A percentile compares a stretch with the other conserved stretches of the same genome.
phyloP scores from a whole-genome alignment of 2,329 filamentous ascomycete genomes.

The Rutstroemia sydowiana region DNA sequence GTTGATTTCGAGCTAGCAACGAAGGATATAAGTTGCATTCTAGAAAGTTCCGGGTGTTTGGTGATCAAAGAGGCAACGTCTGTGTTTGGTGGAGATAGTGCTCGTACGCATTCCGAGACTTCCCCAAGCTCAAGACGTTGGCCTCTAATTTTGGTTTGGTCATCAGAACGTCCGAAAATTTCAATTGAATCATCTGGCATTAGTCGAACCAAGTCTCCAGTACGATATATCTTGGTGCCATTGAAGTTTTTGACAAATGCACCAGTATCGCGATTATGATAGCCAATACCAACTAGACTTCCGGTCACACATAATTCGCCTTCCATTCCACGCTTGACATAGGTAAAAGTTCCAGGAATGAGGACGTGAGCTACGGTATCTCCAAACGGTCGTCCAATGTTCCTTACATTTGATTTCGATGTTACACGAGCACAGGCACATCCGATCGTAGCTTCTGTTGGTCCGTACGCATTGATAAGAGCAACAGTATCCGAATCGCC shows the following conservation, averaged over 20 bases:
- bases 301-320: conserved; percentile 5
- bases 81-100: not conserved
- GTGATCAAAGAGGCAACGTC: not conserved
- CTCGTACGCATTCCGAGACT: not conserved
- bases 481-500: not conserved
- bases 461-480: conserved; percentile 5
- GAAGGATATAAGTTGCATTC: not conserved
- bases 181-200: conserved; percentile 42
- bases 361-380: conserved; percentile 2
- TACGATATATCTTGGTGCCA: conserved; percentile 24
- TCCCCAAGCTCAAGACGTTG: conserved; percentile 13
- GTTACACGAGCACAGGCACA: not conserved
- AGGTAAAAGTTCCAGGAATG: conserved; percentile 1
- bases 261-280: not conserved
- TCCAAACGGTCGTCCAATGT: not conserved
- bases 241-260: conserved; percentile 2
- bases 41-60: not conserved
- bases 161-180: conserved; percentile 54
- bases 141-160: conserved; percentile 46
- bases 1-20: not conserved
- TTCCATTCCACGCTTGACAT: not conserved
- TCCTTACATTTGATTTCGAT: not conserved
- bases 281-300: not conserved
- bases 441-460: not conserved
- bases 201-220: conserved; percentile 50